Percentiles rank a stretch among this genome's conserved stretches.
Evolutionary conservation across 1,139 yeast species (phyloP).

Genomic region (Geotrichum fermentans): DNA sequence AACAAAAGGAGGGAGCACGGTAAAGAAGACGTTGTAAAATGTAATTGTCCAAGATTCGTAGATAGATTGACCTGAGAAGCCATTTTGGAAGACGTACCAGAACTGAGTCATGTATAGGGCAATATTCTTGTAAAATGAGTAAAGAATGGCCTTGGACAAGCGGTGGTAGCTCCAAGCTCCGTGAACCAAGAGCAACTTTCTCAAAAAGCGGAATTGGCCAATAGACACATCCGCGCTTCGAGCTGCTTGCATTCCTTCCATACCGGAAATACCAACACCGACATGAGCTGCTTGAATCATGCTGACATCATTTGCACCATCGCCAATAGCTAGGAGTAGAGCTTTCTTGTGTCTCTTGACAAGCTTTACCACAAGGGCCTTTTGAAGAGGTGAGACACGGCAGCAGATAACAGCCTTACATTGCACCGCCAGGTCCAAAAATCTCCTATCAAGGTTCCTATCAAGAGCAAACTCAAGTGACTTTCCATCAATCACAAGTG

Average conservation of each 20-base stretch:
- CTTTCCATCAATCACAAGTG: constrained; percentile 89
- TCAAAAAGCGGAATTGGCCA: constrained; percentile 87
- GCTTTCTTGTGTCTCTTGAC: constrained; percentile 73
- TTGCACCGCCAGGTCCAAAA: constrained; percentile 72
- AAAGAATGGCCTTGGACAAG: constrained; percentile 82
- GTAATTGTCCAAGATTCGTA: constrained; percentile 98
- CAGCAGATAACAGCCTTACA: constrained; percentile 97
- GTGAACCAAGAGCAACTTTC: constrained; percentile 80
- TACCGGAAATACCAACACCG: constrained; percentile 97
- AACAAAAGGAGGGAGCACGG: constrained; percentile 93
- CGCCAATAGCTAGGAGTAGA: constrained; percentile 87
- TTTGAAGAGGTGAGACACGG: constrained; percentile 95
- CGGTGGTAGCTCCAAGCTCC: constrained; percentile 98
- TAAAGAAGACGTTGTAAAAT: constrained; percentile 89
- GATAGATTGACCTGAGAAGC: constrained; percentile 91
- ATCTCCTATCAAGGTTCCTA: constrained; percentile 68
- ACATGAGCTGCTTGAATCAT: constrained; percentile 99
- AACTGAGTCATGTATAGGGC: constrained; percentile 96
- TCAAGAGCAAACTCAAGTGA: constrained; percentile 84
- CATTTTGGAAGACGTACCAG: constrained; percentile 92
- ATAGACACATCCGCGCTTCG: constrained; percentile 95
- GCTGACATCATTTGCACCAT: constrained; percentile 97
- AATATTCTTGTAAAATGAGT: constrained; percentile 92
- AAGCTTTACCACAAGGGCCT: constrained; percentile 90
- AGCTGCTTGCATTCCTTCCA: constrained; percentile 99